Evolutionary conservation across 2,329 filamentous ascomycete species (phyloP).

Genomic region (Ophiostoma angusticollis): DNA sequence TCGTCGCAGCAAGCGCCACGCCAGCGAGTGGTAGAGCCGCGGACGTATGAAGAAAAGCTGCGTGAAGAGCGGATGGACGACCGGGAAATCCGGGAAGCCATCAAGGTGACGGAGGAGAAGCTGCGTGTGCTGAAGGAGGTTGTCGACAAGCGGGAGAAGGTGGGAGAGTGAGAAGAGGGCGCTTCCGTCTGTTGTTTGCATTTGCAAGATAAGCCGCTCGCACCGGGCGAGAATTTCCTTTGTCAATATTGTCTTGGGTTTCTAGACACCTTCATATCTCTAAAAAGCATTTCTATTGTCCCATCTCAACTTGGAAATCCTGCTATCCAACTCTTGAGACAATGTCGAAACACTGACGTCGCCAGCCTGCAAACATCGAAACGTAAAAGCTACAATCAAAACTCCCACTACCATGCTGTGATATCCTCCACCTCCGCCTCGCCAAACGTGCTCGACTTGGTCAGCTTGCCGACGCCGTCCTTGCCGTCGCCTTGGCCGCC

Average conservation of each 20-base stretch:
- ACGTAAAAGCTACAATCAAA: too few relatives aligned
- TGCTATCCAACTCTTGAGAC: too few relatives aligned
- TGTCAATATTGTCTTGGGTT: too few relatives aligned
- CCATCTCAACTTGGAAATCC: too few relatives aligned
- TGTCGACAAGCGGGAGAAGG: slow-evolving; percentile 37
- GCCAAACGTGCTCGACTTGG: slow-evolving; percentile 84
- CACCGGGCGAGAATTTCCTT: too few relatives aligned
- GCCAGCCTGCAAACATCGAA: too few relatives aligned
- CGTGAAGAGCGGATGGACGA: slow-evolving; percentile 52
- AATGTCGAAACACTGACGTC: too few relatives aligned
- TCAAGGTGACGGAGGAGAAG: slow-evolving; percentile 75
- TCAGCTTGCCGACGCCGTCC: slow-evolving; percentile 46
- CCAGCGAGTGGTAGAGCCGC: slow-evolving; percentile 39
- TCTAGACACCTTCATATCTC: too few relatives aligned
- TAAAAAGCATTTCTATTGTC: too few relatives aligned
- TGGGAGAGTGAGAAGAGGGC: slow-evolving; percentile 12
- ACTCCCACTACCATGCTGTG: slow-evolving; percentile 82
- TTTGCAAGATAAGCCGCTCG: too few relatives aligned
- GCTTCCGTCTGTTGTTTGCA: too few relatives aligned
- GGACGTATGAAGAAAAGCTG: slow-evolving; percentile 46
- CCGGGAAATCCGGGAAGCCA: slow-evolving; percentile 65
- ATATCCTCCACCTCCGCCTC: slow-evolving; percentile 95
- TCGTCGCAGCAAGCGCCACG: slow-evolving; percentile 12
- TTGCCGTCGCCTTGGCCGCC: slow-evolving; percentile 27
- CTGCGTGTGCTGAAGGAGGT: slow-evolving; percentile 64